Conservation (phyloP, 2,329 filamentous ascomycete genomes). For the Penicillium sp. region DNA sequence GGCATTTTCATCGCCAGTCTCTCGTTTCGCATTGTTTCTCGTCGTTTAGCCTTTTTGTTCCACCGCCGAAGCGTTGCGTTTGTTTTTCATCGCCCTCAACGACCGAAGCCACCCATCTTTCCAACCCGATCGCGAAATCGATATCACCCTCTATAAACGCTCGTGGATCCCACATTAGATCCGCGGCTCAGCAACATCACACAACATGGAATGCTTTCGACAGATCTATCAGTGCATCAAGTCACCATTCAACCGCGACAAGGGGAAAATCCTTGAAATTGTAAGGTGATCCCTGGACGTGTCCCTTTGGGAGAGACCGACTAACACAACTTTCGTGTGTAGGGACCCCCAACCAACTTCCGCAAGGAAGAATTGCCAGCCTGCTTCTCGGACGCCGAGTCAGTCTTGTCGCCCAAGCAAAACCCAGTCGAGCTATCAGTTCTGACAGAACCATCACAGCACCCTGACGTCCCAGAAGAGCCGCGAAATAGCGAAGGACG, state of each 20-base stretch:
- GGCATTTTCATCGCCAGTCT: conserved; percentile 15
- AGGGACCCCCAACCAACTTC: conserved; percentile 46
- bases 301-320: too few species aligned
- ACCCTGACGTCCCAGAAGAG: conserved; percentile 36
- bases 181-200: not conserved
- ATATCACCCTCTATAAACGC: conserved; percentile 6
- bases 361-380: conserved; percentile 42
- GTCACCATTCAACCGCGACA: conserved; percentile 31
- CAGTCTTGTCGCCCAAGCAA: conserved; percentile 23
- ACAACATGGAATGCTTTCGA: conserved; percentile 37
- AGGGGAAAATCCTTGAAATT: conserved; percentile 36
- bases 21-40: conserved; percentile 26
- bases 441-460: conserved; percentile 31
- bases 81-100: conserved; percentile 7
- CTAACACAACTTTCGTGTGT: conserved; percentile 11
- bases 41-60: conserved; percentile 21
- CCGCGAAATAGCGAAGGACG: conserved; percentile 29
- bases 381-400: conserved; percentile 42
- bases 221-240: conserved; percentile 36
- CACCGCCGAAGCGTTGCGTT: conserved; percentile 12
- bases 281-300: conserved; percentile 21
- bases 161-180: not conserved
- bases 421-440: conserved; percentile 16
- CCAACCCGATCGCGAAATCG: not conserved
- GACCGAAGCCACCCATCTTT: not conserved